These are phyloP conservation scores for Wickerhamiella azymoides DNA, from an alignment of 805 yeast genomes.

Conservation along the genomic window DNA sequence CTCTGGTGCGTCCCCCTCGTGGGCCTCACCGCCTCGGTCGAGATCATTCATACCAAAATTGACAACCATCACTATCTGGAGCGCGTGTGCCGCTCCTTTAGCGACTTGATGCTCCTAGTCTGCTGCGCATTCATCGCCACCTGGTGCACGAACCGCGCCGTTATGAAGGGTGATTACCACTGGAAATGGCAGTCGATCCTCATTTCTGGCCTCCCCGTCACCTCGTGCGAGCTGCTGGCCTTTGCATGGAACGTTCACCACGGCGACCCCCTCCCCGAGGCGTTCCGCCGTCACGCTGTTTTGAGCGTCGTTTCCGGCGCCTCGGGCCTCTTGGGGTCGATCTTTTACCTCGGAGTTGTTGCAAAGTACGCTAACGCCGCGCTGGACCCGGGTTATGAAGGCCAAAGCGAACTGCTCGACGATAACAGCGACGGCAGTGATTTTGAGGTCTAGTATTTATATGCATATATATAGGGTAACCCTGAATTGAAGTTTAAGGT, in stretches of 20 bases:
- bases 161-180: constrained; percentile 11
- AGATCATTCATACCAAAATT: neutral
- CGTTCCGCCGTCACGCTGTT: neutral
- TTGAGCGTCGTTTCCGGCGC: constrained; percentile 8
- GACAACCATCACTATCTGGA: constrained; percentile 5
- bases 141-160: constrained; percentile 11
- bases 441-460: constrained; percentile 4
- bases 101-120: constrained; percentile 16
- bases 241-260: neutral
- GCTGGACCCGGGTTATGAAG: constrained; percentile 18
- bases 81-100: constrained; percentile 9
- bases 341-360: constrained; percentile 18
- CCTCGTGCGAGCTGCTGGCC: constrained; percentile 3
- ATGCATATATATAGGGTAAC: neutral
- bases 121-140: constrained; percentile 16
- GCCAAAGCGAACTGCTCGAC: constrained; percentile 19
- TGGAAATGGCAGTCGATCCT: constrained; percentile 19
- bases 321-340: constrained; percentile 16
- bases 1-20: constrained; percentile 2
- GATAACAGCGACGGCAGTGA: constrained; percentile 21
- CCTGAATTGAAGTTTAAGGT: too few species aligned
- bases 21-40: neutral
- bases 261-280: neutral
- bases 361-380: constrained; percentile 18
- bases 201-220: constrained; percentile 9